Percentiles rank a stretch among this genome's conserved stretches.
phyloP scores from a whole-genome alignment of 495 filamentous ascomycete genomes.

The Hapsidospora chrysogenum region DNA sequence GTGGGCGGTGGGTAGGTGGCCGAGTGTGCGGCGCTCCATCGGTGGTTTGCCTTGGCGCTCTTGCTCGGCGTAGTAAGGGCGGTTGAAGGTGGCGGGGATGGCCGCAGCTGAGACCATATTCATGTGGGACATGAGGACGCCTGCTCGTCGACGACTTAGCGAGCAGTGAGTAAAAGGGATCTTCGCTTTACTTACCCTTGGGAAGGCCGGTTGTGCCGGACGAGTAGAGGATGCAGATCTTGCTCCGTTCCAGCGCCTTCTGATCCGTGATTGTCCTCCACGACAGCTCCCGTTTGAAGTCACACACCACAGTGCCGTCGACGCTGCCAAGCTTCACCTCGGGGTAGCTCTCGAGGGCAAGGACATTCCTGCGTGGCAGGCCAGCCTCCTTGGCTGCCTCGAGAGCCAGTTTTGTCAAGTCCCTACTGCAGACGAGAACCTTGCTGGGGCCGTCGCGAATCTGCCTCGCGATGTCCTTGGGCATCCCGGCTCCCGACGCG shows the following conservation, averaged over 20 bases:
- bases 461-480: slow-evolving; percentile 25
- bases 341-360: slow-evolving; percentile 12
- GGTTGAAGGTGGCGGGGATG: slow-evolving; percentile 7
- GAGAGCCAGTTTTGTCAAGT: slow-evolving; percentile 33
- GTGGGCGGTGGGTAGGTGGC: slow-evolving; percentile 32
- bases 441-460: slow-evolving; percentile 26
- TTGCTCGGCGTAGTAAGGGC: slow-evolving; percentile 2
- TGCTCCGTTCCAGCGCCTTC: slow-evolving; percentile 13
- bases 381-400: slow-evolving; percentile 43
- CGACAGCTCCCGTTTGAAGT: slow-evolving; percentile 9
- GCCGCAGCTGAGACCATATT: slow-evolving; percentile 35
- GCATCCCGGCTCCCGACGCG: slow-evolving; percentile 21
- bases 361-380: slow-evolving; percentile 23
- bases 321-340: slow-evolving; percentile 9
- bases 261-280: slow-evolving; percentile 29
- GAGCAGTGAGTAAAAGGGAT: neutral
- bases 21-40: slow-evolving; percentile 19
- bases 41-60: neutral
- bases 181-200: slow-evolving; percentile 36
- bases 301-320: neutral
- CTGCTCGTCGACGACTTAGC: neutral
- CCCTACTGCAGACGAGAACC: slow-evolving; percentile 33
- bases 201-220: slow-evolving; percentile 71
- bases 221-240: slow-evolving; percentile 62
- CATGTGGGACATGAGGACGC: slow-evolving; percentile 53